Base-by-base conservation (phyloP, 2,329 filamentous ascomycete genomes). In the Hypoxylon sp. region DNA sequence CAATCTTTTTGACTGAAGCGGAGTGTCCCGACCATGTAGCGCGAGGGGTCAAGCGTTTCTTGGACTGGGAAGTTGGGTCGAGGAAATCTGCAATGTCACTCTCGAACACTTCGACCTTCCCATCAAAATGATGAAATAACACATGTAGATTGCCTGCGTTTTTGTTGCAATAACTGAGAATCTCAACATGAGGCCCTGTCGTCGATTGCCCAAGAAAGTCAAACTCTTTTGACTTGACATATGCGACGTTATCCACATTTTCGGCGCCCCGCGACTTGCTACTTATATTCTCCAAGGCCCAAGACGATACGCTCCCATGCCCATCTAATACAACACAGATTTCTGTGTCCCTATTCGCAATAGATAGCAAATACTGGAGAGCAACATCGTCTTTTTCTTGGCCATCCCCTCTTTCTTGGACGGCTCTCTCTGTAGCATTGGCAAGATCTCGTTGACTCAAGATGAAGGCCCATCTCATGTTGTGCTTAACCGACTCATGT, bases 221-320 rank as follows among this genome's bases (percentile, higher is more conserved):
- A 26, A 86, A 74, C 44, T 79, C 73, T 12, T 73, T 66, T 1
- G 79, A 80, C 63, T 89, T 83, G 17, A 92, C 82, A 64, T 95
- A 89, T 1, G 90, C 85, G 61, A 97, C 86, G 65, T 91, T 94
- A 75, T 94, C 95, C n/a, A 93, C 82, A 55, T 86, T 84, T 19
- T 84, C 78, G 3, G 81, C 78, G 51, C 82, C 83, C 60, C 82
- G 83, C 21, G 79, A 76, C 65, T 87, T 90, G 62, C 83, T 86
- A 25, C 88, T 87, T 13, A 96, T 82, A 65, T 93, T 92, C 69
- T 97, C 92, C 47, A 99, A 74, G 0, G 91, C 93, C 90, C 93
- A 97, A 0, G 90, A 91, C 29, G 90, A 91, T 88, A 97, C 90
- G 59, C 87, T 86, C 1, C 93, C 93, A 36, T 80, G 77, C n/a